Conservation (phyloP, 257 asterid species). For the Petunia secreta region DNA sequence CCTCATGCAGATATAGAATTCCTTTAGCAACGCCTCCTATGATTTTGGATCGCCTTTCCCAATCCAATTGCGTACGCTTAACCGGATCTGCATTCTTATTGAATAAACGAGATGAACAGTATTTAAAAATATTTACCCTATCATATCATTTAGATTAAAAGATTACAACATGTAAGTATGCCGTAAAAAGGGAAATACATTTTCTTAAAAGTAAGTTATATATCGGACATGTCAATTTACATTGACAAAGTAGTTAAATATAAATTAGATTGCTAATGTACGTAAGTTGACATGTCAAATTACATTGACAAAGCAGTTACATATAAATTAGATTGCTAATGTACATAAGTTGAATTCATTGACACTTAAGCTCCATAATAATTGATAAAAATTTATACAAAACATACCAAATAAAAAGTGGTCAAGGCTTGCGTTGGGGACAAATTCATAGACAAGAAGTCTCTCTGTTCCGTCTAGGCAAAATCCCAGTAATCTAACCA, state of each 20-base stretch:
- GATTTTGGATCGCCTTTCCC: slow-evolving; percentile 39
- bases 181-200: background rate
- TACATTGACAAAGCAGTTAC: background rate
- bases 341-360: background rate
- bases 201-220: background rate
- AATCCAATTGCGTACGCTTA: slow-evolving; percentile 28
- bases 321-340: background rate
- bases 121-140: no score
- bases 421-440: slow-evolving; percentile 39
- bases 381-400: background rate
- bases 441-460: slow-evolving; percentile 32
- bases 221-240: background rate
- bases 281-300: background rate
- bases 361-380: background rate
- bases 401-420: slow-evolving; percentile 34
- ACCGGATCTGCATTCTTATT: slow-evolving; percentile 24
- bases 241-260: background rate
- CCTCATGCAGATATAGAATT: slow-evolving; percentile 45
- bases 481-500: slow-evolving; percentile 38
- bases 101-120: background rate
- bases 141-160: no score
- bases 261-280: background rate
- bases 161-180: background rate
- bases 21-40: slow-evolving; percentile 37
- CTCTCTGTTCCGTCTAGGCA: slow-evolving; percentile 35